These are phyloP conservation scores for Komagataella kurtzmanii DNA, from an alignment of 805 yeast genomes.

Conservation along the genomic window DNA sequence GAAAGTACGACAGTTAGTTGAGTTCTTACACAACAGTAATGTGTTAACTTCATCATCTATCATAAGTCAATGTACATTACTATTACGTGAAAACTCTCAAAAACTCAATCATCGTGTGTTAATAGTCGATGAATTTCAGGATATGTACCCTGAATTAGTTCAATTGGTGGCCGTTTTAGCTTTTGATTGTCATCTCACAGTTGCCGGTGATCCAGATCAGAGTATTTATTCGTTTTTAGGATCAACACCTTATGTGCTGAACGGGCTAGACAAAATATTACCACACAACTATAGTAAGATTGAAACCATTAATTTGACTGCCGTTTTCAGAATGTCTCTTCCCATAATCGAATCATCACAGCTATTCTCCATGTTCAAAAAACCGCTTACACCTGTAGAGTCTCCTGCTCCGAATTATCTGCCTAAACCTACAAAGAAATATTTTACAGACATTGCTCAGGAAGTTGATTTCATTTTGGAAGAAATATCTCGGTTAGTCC, in stretches of 20 bases:
- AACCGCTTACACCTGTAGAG: constrained; percentile 9
- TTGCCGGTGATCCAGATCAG: constrained; percentile 66
- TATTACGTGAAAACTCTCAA: neutral
- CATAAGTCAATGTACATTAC: neutral
- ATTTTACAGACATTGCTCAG: constrained; percentile 15
- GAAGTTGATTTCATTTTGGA: constrained; percentile 28
- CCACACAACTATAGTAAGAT: constrained; percentile 6
- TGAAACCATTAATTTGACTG: constrained; percentile 24
- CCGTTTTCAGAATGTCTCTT: constrained; percentile 51
- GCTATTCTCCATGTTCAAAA: constrained; percentile 7
- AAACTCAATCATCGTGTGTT: constrained; percentile 21
- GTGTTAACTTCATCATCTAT: neutral
- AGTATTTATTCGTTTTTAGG: constrained; percentile 59
- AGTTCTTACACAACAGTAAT: neutral
- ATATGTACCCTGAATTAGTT: constrained; percentile 39
- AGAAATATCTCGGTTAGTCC: constrained; percentile 29
- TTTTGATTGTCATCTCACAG: constrained; percentile 34
- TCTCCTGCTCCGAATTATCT: constrained; percentile 5
- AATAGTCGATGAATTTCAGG: constrained; percentile 67
- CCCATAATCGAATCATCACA: constrained; percentile 35
- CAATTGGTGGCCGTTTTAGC: constrained; percentile 27
- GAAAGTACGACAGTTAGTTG: neutral
- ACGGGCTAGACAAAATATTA: neutral
- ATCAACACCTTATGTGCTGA: constrained; percentile 23
- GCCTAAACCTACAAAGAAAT: constrained; percentile 13